Evolutionary conservation across 169 alveolate species (phyloP), one percentile per base, ranked within the genome.

Genomic region (Eimeria maxima): DNA sequence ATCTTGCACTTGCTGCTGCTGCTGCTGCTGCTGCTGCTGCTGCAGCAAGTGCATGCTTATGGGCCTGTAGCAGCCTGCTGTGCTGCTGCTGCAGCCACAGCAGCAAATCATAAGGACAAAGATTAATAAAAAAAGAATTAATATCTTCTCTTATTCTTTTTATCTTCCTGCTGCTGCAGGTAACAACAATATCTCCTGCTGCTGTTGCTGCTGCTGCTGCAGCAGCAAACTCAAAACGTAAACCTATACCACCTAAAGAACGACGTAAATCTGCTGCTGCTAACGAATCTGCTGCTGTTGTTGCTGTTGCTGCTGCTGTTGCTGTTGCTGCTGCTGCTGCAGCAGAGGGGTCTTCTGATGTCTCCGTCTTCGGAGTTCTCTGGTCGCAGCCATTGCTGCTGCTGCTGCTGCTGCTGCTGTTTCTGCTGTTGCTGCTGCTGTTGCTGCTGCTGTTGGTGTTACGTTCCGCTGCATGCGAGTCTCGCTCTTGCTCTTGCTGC

Each of bases 41-140:
- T 11, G 90, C 90, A 45, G 90, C 90, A 27, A 81, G 73, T 27
- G 90, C 90, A 4, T 81, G 27, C 27, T 18, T 81, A 71, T 81
- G 90, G 6, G 90, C 71, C 16, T 50, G 53, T n/a, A 24, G 53
- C 0, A 81, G 71, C 55, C 90, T 81, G 3, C n/a, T 27, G 42
- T 81, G 71, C 33, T 81, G 90, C 24, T 71, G 71, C 90, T 81
- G 63, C 50, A 81, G 90, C 90, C 90, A 81, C 44, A 38, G n/a
- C 42, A 81, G 45, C n/a, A 47, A 24, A 63, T 81, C 90, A 24
- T 24, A 50, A 10, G 90, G 90, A 22, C 90, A 81, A 20, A 81
- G 90, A 42, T 47, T 11, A 6, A 24, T 2, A 16, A 81, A 47
- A 45, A 45, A 81, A 0, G 18, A 69, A 55, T n/a, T 33, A 3